Base-by-base conservation (phyloP, 2,329 filamentous ascomycete genomes). In the Lecanicillium sp. region DNA sequence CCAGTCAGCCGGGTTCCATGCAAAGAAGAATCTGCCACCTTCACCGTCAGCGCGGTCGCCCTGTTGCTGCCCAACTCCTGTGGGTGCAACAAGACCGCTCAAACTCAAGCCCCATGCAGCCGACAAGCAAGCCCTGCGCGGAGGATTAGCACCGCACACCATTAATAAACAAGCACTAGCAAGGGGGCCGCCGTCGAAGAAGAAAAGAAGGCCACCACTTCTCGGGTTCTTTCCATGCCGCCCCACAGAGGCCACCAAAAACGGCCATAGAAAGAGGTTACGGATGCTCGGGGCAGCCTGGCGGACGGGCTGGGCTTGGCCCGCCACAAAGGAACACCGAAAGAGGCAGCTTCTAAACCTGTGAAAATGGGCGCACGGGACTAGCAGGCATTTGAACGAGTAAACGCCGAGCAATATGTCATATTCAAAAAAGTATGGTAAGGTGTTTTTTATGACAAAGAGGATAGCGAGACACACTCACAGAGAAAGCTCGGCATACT, bases 201-300 rank as follows among this genome's bases (percentile, higher is more conserved):
- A 39, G 33, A 30, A 20, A 33, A 24, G 26, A 38, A 40, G 19
- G 17, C 36, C 20, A 14, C 39, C n/a, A 23, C 26, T 39, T 46
- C 32, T 19, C 35, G 35, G 44, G 17, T 32, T 40, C 36, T 33
- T 47, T 47, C 36, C 36, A 47, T 30, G n/a, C 4, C 44, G 36
- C 26, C 44, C 44, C 44, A 40, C 36, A 29, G 26, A n/a, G n/a
- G n/a, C n/a, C n/a, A n/a, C n/a, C n/a, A n/a, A n/a, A n/a, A n/a
- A n/a, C n/a, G n/a, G 26, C 26, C n/a, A 17, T 5, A 26, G n/a
- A 47, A 24, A 29, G 26, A 29, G 26, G 12, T n/a, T n/a, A n/a
- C n/a, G 26, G 26, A 29, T 12, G 11, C 33, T 27, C 30, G 32
- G 30, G 20, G 41, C 26, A 39, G 26, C 42, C 42, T 36, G 44